phyloP scores from a whole-genome alignment of 176 grass and related monocot genomes.

The Puya raimondii region DNA sequence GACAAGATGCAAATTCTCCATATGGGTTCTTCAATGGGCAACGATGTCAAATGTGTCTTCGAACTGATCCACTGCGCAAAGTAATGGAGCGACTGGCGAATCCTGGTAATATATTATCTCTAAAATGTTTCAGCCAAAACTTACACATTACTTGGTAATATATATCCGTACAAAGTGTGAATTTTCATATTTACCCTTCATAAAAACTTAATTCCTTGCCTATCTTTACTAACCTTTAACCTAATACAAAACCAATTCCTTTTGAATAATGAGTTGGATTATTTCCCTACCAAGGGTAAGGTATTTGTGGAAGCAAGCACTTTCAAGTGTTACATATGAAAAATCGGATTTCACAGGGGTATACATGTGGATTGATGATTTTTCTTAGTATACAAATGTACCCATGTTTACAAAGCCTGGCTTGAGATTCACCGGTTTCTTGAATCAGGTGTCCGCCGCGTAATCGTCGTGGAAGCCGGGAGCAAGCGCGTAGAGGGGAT shows the following conservation, averaged over 20 bases:
- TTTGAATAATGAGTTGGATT: too few relatives aligned
- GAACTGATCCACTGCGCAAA: conserved; percentile 71
- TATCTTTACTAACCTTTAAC: too few relatives aligned
- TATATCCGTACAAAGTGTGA: too few relatives aligned
- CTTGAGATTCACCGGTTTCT: neutral
- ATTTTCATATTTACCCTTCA: too few relatives aligned
- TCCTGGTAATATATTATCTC: conserved; percentile 47
- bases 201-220: too few relatives aligned
- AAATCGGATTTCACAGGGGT: too few relatives aligned
- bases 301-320: neutral
- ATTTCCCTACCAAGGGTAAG: neutral
- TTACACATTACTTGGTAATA: too few relatives aligned
- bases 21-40: conserved; percentile 78
- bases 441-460: conserved; percentile 62
- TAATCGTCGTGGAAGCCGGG: conserved; percentile 93
- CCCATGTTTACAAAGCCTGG: neutral
- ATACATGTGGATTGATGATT: too few relatives aligned
- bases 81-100: conserved; percentile 95
- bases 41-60: conserved; percentile 97
- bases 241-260: too few relatives aligned
- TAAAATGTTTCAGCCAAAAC: neutral
- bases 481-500: conserved; percentile 96
- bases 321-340: neutral
- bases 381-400: neutral
- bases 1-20: conserved; percentile 67